These are phyloP conservation scores for Epicoccum nigrum DNA, from an alignment of 2,329 filamentous ascomycete species.

Conservation along the genomic window DNA sequence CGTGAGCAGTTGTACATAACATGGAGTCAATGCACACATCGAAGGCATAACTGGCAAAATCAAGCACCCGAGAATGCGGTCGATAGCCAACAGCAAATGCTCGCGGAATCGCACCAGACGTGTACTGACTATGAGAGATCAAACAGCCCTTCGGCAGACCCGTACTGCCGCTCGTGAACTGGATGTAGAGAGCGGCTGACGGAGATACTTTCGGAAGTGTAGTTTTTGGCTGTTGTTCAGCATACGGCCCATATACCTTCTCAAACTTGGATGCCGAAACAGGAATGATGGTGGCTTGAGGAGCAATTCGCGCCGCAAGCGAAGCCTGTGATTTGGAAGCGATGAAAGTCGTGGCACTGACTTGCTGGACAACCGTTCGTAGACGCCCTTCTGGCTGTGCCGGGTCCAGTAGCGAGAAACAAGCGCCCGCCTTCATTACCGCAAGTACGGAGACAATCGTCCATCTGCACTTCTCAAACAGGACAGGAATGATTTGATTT, in stretches of 20 bases:
- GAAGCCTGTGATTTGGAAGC: slow-evolving; percentile 38
- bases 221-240: slow-evolving; percentile 35
- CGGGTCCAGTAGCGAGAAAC: slow-evolving; percentile 45
- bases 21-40: slow-evolving; percentile 47
- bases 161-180: slow-evolving; percentile 47
- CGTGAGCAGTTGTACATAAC: slow-evolving; percentile 42
- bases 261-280: slow-evolving; percentile 42
- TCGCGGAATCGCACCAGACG: slow-evolving; percentile 44
- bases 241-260: slow-evolving; percentile 35
- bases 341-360: slow-evolving; percentile 35
- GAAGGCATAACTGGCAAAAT: slow-evolving; percentile 49
- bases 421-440: slow-evolving; percentile 49
- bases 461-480: slow-evolving; percentile 51
- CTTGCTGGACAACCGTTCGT: slow-evolving; percentile 39
- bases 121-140: slow-evolving; percentile 44
- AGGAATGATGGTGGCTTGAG: slow-evolving; percentile 41
- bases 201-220: slow-evolving; percentile 36
- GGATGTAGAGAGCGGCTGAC: slow-evolving; percentile 39
- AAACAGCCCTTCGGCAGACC: slow-evolving; percentile 46
- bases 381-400: slow-evolving; percentile 45
- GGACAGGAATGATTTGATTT: slow-evolving; percentile 44
- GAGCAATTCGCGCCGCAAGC: slow-evolving; percentile 37
- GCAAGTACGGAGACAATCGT: slow-evolving; percentile 48
- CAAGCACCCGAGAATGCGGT: slow-evolving; percentile 41
- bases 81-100: slow-evolving; percentile 43